Evolutionary conservation across 345 rosid genomes (phyloP).

Genomic region (Populus nigra): DNA sequence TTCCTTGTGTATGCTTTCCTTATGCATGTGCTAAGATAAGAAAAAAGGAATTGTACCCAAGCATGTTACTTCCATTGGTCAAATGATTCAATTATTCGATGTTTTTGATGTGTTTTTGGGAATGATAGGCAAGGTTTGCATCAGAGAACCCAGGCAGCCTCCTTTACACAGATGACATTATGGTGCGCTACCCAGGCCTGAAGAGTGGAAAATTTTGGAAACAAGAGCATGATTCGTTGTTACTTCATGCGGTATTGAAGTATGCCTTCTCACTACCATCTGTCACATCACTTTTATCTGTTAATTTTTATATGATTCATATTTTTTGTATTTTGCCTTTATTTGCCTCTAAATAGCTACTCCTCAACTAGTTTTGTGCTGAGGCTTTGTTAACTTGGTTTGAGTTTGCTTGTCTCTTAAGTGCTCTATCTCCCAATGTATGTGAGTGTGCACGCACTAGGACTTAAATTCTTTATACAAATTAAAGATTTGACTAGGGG

Average conservation of each 20-base stretch:
- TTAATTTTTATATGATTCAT: not conserved
- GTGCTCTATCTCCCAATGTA: not conserved
- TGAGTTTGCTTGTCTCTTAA: not conserved
- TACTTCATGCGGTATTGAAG: constrained; percentile 83
- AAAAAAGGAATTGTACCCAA: not conserved
- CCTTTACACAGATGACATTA: constrained; percentile 61
- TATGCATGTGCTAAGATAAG: not conserved
- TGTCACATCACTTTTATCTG: not conserved
- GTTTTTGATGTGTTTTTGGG: not conserved
- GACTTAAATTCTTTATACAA: not conserved
- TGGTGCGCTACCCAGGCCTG: constrained; percentile 68
- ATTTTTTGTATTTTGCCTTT: not conserved
- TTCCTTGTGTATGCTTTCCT: not conserved
- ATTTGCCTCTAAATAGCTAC: not conserved
- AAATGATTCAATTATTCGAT: not conserved
- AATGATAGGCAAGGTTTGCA: constrained; percentile 53
- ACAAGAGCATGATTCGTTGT: constrained; percentile 74
- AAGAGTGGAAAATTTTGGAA: constrained; percentile 89
- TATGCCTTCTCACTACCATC: constrained; percentile 34
- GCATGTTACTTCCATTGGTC: not conserved
- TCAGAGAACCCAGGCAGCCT: constrained; percentile 52
- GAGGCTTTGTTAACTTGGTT: not conserved
- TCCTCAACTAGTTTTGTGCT: not conserved
- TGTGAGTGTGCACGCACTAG: not conserved
- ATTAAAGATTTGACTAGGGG: not conserved